Evolutionary conservation across 306 rosid genomes (phyloP), one percentile per base, ranked within the genome.

Genomic region (Casuarina equisetifolia): DNA sequence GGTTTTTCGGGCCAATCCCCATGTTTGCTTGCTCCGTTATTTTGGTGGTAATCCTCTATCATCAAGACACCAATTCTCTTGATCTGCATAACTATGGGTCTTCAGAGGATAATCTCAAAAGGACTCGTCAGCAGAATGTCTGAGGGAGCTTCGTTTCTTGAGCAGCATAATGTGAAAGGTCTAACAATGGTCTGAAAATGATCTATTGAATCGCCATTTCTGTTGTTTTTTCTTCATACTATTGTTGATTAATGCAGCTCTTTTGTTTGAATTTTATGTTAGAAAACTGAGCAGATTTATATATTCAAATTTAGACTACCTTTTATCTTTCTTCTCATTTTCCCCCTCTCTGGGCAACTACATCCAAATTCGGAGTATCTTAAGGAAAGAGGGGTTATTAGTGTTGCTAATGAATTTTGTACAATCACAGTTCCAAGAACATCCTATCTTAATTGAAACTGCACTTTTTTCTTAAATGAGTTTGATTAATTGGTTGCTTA

Each of bases 1-100:
- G 97, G 97, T 86, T 93, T 81, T 93, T 93, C 54, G 96, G 97
- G 32, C 96, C 97, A 15, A 93, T 93, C 15, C 96, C 97, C 1
- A 91, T 88, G 96, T 89, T 91, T 71, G 40, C 76, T 77, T 89
- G 89, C 75, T 88, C 94, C 8, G 3, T 89, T 11, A 19, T 69
- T 68, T 75, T 86, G 83, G 97, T 93, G 38, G 0, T 75, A 6
- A 5, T 82, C 10, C 88, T 93, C 49, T 81, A 85, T 78, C 55
- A 61, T 72, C 85, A 88, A 70, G 97, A 93, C 72, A 70, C 75
- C 43, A 91, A 89, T 83, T 75, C 87, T 46, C 81, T 87, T 81
- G 90, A 89, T 25, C 19, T 84, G 83, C 88, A 77, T 68, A 11
- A 61, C 57, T 74, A 75, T 25, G 48, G 40, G 16, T 51, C 81